phyloP scores from a whole-genome alignment of 2,329 filamentous ascomycete genomes.

The Colletotrichum godetiae region DNA sequence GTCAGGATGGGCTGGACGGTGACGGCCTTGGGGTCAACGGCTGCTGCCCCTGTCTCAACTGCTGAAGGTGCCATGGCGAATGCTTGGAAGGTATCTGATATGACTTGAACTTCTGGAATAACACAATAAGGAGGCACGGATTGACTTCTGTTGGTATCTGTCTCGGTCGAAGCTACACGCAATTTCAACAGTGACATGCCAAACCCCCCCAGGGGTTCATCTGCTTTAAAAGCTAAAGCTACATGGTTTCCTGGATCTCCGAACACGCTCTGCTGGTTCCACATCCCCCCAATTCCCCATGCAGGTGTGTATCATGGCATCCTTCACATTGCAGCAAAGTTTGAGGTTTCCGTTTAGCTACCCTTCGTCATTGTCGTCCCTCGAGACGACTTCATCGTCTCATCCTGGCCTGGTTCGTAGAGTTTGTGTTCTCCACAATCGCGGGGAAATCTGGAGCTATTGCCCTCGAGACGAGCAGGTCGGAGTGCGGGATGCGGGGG shows the following conservation, averaged over 20 bases:
- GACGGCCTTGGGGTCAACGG: background rate
- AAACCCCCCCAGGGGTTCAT: background rate
- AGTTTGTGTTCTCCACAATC: background rate
- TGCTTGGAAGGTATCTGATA: background rate
- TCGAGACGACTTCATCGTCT: conserved; percentile 8
- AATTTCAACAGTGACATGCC: background rate
- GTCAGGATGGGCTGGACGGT: conserved; percentile 38
- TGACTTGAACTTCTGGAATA: background rate
- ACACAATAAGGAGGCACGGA: too few species aligned
- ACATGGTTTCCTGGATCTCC: too few species aligned
- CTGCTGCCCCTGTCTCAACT: background rate
- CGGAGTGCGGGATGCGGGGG: conserved; percentile 25
- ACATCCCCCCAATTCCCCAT: too few species aligned
- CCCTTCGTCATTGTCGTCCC: background rate
- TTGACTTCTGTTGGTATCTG: too few species aligned
- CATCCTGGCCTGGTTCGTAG: background rate
- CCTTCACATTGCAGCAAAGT: too few species aligned
- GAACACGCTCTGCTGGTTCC: too few species aligned
- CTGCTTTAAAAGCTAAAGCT: background rate
- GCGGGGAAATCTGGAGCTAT: conserved; percentile 11
- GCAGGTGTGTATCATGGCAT: too few species aligned
- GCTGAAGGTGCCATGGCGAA: conserved; percentile 13
- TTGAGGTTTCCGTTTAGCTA: too few species aligned
- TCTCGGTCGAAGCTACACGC: too few species aligned
- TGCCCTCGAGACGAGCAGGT: conserved; percentile 29